Base-by-base conservation (phyloP, 345 rosid genomes). In the Brassica nigra region DNA sequence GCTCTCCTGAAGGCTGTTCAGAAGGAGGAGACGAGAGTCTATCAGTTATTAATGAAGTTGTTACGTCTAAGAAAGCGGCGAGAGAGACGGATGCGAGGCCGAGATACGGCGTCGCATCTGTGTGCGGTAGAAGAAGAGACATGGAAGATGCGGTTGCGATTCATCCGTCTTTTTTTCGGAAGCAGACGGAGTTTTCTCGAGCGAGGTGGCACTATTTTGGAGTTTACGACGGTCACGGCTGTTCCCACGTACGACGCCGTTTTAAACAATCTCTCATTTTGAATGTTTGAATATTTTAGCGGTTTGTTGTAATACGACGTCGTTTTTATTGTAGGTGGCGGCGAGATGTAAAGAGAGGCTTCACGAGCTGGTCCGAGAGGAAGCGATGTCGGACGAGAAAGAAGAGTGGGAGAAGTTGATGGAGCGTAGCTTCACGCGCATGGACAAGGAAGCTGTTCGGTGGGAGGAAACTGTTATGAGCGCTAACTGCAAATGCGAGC, bases 71-170 rank as follows among this genome's bases (percentile, higher is more conserved):
- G 28, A 75, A 42, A 29, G 64, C 76, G 63, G 79, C 29, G 34
- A 71, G 14, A 49, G 57, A 8, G 12, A 44, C 71, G 5, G 80
- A 78, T 49, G 34, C 12, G 36, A 58, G 76, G 34, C 94, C 91
- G 1, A 89, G 86, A 78, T 92, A 79, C 80, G 98, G 98, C 27
- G 81, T 83, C 39, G 79, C 96, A 30, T 92, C 95, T 0, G 91
- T 90, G 3, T 90, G 97, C 64, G 98, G 98, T 5, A 83, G 96
- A 71, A 84, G 97, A 62, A 83, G 97, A 81, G 97, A 89, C 20
- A 94, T 94, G 97, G 98, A 94, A 64, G 98, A 94, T 69, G 83
- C 92, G 4, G 94, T 94, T 2, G 83, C 92, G 29, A 55, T 85
- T 69, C 84, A 81, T 23, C 95, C 95, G 0, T 90, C 68, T 11